phyloP scores from a whole-genome alignment of 257 asterid species.

The Dorcoceras hygrometricum region DNA sequence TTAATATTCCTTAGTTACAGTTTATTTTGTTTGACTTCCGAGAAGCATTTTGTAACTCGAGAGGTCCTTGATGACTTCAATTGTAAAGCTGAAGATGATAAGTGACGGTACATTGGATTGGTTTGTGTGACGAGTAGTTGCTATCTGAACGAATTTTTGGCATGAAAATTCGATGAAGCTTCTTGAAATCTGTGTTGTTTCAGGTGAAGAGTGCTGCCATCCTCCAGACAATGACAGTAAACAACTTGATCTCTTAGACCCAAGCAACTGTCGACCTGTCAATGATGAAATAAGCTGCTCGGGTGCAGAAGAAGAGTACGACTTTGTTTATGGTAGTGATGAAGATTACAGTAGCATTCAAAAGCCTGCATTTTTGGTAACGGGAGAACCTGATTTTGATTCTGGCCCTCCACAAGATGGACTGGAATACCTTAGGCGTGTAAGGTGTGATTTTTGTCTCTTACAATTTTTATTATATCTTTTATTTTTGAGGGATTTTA shows the following conservation, averaged over 20 bases:
- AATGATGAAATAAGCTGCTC: conserved; percentile 37
- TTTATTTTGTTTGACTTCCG: conserved; percentile 3
- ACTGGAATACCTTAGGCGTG: conserved; percentile 94
- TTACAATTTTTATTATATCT: conserved; percentile 14
- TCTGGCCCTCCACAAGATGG: conserved; percentile 97
- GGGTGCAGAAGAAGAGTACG: conserved; percentile 42
- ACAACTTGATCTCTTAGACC: conserved; percentile 26
- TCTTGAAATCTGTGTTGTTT: conserved; percentile 15
- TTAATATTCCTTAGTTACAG: not conserved
- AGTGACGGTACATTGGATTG: conserved; percentile 4
- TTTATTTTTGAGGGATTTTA: not conserved
- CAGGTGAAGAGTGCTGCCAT: conserved; percentile 42
- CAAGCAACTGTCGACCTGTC: conserved; percentile 29
- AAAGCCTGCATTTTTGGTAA: conserved; percentile 73
- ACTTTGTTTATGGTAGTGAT: conserved; percentile 64
- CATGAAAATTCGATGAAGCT: not conserved
- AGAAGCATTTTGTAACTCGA: not conserved
- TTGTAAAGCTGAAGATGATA: conserved; percentile 12
- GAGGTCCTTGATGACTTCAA: not conserved
- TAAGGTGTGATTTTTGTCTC: conserved; percentile 52
- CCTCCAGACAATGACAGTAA: conserved; percentile 31
- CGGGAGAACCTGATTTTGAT: conserved; percentile 92
- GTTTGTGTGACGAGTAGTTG: conserved; percentile 12
- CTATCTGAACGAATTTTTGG: not conserved
- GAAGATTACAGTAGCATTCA: conserved; percentile 76